These are phyloP conservation scores for Cryptococcus hybrid DNA, from an alignment of 1,284 basidiomycete species.

Conservation along the genomic window DNA sequence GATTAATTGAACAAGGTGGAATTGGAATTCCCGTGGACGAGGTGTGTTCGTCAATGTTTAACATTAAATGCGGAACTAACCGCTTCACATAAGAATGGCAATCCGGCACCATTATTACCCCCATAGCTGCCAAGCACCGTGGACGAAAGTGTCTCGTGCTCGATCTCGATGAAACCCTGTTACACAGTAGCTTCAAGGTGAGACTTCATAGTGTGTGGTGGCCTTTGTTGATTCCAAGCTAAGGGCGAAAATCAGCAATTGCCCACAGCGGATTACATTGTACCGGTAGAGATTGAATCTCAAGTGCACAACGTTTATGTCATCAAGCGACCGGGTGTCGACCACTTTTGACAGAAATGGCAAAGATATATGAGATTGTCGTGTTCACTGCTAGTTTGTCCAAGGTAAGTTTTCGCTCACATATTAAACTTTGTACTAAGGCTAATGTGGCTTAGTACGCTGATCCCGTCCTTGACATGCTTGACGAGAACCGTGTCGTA, in stretches of 20 bases:
- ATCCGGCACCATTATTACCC: conserved; percentile 77
- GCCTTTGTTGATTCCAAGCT: conserved; percentile 12
- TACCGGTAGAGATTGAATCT: conserved; percentile 98
- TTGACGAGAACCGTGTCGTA: conserved; percentile 89
- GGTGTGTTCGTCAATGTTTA: conserved; percentile 52
- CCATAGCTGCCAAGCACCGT: conserved; percentile 66
- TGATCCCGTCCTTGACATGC: conserved; percentile 95
- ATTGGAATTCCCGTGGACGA: conserved; percentile 77
- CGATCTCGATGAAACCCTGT: conserved; percentile 92
- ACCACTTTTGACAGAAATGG: conserved; percentile 97
- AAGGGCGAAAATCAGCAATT: conserved; percentile 59
- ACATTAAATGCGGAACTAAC: neutral
- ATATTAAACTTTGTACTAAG: neutral
- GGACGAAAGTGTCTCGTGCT: conserved; percentile 91
- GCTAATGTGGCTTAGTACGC: conserved; percentile 66
- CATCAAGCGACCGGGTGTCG: conserved; percentile 97
- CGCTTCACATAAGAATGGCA: conserved; percentile 63
- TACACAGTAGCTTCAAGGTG: conserved; percentile 92
- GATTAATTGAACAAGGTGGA: conserved; percentile 73
- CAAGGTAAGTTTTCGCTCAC: conserved; percentile 62
- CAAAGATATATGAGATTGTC: conserved; percentile 96
- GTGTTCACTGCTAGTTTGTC: conserved; percentile 97
- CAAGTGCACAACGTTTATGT: conserved; percentile 99
- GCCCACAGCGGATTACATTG: conserved; percentile 94
- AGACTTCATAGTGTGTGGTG: conserved; percentile 15